Evolutionary conservation across 2,329 filamentous ascomycete genomes (phyloP).

Genomic region (Pseudocercospora crystallina): DNA sequence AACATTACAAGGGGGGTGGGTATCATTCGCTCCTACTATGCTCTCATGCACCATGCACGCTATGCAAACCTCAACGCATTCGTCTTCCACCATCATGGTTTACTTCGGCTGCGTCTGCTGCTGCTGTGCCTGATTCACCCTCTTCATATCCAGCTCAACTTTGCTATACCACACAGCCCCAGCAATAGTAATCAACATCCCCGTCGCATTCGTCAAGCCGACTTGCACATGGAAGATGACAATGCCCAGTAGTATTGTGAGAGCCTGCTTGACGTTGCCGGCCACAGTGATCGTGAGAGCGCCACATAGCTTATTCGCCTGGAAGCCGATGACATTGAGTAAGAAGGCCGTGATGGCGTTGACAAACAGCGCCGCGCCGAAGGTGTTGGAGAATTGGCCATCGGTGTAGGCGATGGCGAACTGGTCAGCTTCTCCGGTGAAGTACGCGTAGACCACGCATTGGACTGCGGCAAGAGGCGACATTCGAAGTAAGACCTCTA

Average conservation of each 20-base stretch:
- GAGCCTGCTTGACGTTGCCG: conserved; percentile 39
- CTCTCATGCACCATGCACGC: no score
- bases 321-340: conserved; percentile 39
- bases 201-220: conserved; percentile 51
- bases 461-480: conserved; percentile 25
- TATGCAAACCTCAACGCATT: no score
- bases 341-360: conserved; percentile 38
- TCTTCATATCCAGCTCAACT: conserved; percentile 47
- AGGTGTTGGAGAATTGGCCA: conserved; percentile 52
- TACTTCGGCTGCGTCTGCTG: no score
- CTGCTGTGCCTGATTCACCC: no score
- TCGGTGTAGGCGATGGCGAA: conserved; percentile 13
- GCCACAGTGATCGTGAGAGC: conserved; percentile 39
- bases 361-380: conserved; percentile 51
- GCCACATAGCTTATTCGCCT: conserved; percentile 40
- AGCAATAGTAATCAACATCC: conserved; percentile 54
- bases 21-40: no score
- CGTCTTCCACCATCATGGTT: no score
- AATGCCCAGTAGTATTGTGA: conserved; percentile 40
- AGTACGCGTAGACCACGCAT: conserved; percentile 22
- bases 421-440: conserved; percentile 20
- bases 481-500: conserved; percentile 56
- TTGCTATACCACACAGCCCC: conserved; percentile 60
- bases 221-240: conserved; percentile 38
- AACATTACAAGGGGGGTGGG: no score